These are phyloP conservation scores for Pleurotus ostreatus DNA, from an alignment of 768 basidiomycete species.

Conservation along the genomic window DNA sequence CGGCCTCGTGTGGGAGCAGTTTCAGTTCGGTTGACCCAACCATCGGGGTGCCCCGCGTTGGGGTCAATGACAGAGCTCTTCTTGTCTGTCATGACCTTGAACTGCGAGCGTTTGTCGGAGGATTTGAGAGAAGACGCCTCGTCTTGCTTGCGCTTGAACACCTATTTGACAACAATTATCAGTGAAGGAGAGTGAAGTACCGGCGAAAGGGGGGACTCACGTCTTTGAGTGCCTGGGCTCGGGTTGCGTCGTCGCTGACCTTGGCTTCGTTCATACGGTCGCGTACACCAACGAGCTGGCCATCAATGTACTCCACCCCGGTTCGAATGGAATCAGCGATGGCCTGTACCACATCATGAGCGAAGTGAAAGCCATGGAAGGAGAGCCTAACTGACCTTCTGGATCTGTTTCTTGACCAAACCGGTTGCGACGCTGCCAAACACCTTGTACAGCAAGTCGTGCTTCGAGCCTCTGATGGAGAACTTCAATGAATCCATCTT, in stretches of 20 bases:
- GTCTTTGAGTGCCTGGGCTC: constrained; percentile 52
- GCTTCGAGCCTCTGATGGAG: constrained; percentile 85
- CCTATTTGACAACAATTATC: constrained; percentile 20
- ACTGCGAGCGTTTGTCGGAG: constrained; percentile 42
- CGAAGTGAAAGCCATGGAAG: no score
- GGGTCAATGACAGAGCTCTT: constrained; percentile 59
- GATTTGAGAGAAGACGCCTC: constrained; percentile 21
- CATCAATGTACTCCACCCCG: constrained; percentile 82
- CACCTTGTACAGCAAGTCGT: constrained; percentile 84
- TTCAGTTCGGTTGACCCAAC: constrained; percentile 61
- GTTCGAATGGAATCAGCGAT: constrained; percentile 64
- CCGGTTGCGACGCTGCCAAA: constrained; percentile 72
- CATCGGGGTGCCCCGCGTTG: constrained; percentile 57
- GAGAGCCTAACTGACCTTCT: constrained; percentile 22
- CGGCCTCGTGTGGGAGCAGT: constrained; percentile 27
- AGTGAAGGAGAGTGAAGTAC: neutral
- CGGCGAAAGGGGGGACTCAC: constrained; percentile 26
- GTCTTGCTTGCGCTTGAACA: constrained; percentile 56
- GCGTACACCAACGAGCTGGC: constrained; percentile 79
- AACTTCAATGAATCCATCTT: constrained; percentile 87
- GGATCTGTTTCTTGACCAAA: constrained; percentile 71
- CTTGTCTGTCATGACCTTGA: constrained; percentile 75
- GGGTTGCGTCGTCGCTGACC: constrained; percentile 26
- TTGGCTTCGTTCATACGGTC: constrained; percentile 68
- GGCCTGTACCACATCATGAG: constrained; percentile 15